These are phyloP conservation scores for Stromatinia cepivora DNA, from an alignment of 2,329 filamentous ascomycete genomes.

Conservation along the genomic window DNA sequence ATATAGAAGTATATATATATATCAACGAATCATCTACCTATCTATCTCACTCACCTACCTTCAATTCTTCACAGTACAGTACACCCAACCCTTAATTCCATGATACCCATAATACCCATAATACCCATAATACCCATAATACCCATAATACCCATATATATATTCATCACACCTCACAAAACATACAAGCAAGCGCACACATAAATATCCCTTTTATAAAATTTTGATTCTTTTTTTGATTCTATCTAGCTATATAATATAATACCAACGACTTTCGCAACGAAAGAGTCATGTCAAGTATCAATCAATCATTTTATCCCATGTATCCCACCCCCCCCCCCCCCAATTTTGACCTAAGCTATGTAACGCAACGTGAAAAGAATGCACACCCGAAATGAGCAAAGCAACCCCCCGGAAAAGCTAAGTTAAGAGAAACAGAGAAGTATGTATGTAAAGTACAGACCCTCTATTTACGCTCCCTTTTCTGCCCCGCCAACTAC, in stretches of 20 bases:
- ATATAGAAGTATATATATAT: too few relatives aligned
- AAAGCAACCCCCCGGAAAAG: conserved; percentile 6
- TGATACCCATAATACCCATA: too few relatives aligned
- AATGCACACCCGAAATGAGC: conserved; percentile 15
- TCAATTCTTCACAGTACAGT: too few relatives aligned
- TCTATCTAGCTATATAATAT: conserved; percentile 12
- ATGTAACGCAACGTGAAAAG: conserved; percentile 6
- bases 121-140: too few relatives aligned
- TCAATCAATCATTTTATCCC: conserved; percentile 18
- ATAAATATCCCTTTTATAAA: background rate
- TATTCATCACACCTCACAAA: background rate
- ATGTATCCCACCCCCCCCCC: conserved; percentile 1
- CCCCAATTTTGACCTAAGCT: conserved; percentile 9
- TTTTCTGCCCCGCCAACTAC: conserved; percentile 2
- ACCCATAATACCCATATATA: too few relatives aligned
- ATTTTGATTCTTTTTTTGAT: conserved; percentile 18
- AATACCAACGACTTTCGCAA: background rate
- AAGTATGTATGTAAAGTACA: conserved; percentile 4
- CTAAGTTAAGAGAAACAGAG: background rate
- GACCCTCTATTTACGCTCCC: background rate
- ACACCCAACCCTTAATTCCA: too few relatives aligned
- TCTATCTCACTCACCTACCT: too few relatives aligned
- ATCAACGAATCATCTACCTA: too few relatives aligned
- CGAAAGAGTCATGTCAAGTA: background rate
- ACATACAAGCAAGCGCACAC: background rate